Base-by-base conservation (phyloP, 2,329 filamentous ascomycete genomes). In the Albophoma yamanashiensis region DNA sequence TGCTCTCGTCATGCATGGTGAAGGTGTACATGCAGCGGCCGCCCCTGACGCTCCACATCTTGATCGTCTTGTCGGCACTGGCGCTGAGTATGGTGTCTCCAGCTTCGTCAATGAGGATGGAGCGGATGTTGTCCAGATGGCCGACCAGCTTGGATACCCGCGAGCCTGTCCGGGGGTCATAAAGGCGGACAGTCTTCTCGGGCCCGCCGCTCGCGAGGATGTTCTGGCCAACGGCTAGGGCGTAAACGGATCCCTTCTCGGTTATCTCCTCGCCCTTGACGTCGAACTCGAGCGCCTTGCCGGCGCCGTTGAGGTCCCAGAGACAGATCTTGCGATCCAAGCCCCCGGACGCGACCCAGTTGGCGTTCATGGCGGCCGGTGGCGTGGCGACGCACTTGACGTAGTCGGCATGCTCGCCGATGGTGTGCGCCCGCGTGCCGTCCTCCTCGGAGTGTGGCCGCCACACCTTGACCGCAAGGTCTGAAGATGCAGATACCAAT, bases 1-100 rank as follows among this genome's bases (percentile, higher is more conserved):
- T 91, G 71, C 92, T 97, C 70, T 96, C 92, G 70, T 96, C 96
- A 76, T 99, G 94, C 94, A 99, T 99, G 59, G 92, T 97, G 67
- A 99, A 83, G 0, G 94, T 99, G 74, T 97, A 91, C 88, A 97
- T 93, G 79, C 94, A 99, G 66, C 94, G 84, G 59, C 94, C 94
- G 27, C 92, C 93, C 14, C 90, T 94, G 66, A 97, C 87, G 65
- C 92, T 97, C 94, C 94, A 99, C 61, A 97, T 86, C 77, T 99
- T 99, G 77, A 99, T 88, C 0, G 94, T 97, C 75, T 96, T 92
- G 72, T 99, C 94, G 1, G 93, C 93, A 67, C 92, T 96, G 17
- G 91, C 92, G 0, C 93, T 96, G 80, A 99, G 84, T 66, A 99
- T 90, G 47, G 87, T 95, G 70, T 96, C 92, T 45, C 91, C 92